These are phyloP conservation scores for Chytriomyces sp. DNA, from an alignment of 192 early-diverging fungal species.

Conservation along the genomic window DNA sequence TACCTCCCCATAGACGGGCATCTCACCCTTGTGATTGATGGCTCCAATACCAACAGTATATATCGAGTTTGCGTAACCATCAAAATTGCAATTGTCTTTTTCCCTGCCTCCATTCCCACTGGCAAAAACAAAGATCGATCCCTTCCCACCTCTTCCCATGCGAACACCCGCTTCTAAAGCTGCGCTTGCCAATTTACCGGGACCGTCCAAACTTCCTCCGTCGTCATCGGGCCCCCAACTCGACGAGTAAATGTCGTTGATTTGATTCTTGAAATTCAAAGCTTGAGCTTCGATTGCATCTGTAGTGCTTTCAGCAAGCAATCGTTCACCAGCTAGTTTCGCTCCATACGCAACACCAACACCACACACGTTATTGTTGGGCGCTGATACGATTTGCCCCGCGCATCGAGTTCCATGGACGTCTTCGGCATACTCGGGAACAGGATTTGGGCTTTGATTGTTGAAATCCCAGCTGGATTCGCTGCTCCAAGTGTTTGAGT, in stretches of 20 bases:
- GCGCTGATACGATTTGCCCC: constrained; percentile 88
- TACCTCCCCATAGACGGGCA: constrained; percentile 83
- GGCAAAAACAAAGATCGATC: constrained; percentile 92
- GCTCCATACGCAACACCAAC: constrained; percentile 90
- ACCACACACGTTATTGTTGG: constrained; percentile 86
- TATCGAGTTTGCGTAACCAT: constrained; percentile 92
- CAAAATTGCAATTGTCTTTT: constrained; percentile 95
- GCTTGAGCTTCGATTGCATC: constrained; percentile 90
- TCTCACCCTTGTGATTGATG: constrained; percentile 71
- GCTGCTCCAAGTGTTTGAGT: constrained; percentile 51
- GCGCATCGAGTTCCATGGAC: constrained; percentile 96
- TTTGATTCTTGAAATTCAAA: constrained; percentile 81
- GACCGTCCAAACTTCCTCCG: constrained; percentile 82
- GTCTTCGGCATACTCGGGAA: constrained; percentile 64
- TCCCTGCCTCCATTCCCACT: constrained; percentile 86
- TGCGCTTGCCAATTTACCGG: constrained; percentile 70
- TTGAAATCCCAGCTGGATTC: constrained; percentile 16
- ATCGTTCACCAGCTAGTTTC: constrained; percentile 64
- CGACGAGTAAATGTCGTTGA: constrained; percentile 94
- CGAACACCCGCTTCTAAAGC: constrained; percentile 87
- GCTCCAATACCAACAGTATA: constrained; percentile 93
- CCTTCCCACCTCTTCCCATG: constrained; percentile 80
- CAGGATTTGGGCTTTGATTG: neutral
- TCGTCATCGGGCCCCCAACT: constrained; percentile 95
- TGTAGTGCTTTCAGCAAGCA: constrained; percentile 67